Percentiles rank a stretch among this genome's conserved stretches.
Evolutionary conservation across 768 basidiomycete species (phyloP).

Genomic region (Tylopilus sp.): DNA sequence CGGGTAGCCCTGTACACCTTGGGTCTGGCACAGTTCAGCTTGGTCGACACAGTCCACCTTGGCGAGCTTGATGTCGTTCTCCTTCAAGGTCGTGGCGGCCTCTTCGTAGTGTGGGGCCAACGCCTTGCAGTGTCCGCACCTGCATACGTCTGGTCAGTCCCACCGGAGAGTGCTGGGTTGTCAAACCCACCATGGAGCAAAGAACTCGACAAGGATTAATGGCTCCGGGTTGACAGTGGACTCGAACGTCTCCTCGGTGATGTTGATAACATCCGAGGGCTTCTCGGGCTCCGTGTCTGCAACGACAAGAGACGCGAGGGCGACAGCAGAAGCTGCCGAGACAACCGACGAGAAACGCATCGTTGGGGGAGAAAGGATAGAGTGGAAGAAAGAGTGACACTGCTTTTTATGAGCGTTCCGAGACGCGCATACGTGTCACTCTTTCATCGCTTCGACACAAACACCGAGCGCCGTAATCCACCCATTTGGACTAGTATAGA

Average conservation of each 20-base stretch:
- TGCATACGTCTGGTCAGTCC: constrained; percentile 23
- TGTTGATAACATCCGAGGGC: constrained; percentile 73
- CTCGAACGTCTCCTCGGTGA: constrained; percentile 70
- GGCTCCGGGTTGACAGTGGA: constrained; percentile 59
- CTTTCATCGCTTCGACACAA: not conserved
- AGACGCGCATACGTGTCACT: constrained; percentile 33
- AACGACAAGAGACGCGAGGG: constrained; percentile 51
- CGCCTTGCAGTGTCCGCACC: constrained; percentile 96
- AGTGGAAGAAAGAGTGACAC: not conserved
- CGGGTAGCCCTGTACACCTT: constrained; percentile 95
- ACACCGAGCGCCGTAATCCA: not conserved
- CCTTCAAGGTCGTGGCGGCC: constrained; percentile 91
- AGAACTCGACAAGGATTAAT: constrained; percentile 92
- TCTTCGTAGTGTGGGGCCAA: constrained; percentile 92
- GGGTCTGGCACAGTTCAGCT: constrained; percentile 82
- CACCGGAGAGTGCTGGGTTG: no score
- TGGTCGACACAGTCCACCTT: constrained; percentile 98
- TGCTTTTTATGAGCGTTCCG: constrained; percentile 21
- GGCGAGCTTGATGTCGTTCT: constrained; percentile 84
- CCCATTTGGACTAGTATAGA: not conserved
- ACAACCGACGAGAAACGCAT: constrained; percentile 64
- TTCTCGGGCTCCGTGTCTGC: constrained; percentile 42
- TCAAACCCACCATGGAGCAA: constrained; percentile 69
- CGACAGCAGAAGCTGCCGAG: constrained; percentile 49
- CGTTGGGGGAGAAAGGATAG: constrained; percentile 28